Evolutionary conservation across 495 filamentous ascomycete genomes (phyloP), one percentile per base, ranked within the genome.

Genomic region (Penicillium crystallinum): DNA sequence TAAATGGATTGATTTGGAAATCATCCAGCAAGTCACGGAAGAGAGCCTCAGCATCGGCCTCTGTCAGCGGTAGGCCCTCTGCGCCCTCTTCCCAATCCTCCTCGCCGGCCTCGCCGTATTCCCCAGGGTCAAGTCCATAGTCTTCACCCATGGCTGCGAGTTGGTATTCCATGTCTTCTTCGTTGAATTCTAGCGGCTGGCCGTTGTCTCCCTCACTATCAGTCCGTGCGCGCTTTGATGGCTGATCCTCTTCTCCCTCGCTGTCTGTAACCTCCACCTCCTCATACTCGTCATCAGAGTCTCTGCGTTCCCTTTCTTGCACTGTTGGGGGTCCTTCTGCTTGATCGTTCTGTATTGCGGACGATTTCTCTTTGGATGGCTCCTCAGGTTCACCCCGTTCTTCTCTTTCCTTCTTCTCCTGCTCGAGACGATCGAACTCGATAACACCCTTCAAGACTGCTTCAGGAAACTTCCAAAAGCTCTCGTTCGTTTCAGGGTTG

Each of bases 101-200:
- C 15, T 80, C 76, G 18, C 82, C 79, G 3, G 76, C 79, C 38
- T 83, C 78, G 34, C 86, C 86, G 53, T 85, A 88, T 64, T 91
- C 88, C 12, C 76, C 82, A n/a, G 78, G 79, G 38, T 85, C 82
- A 11, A 84, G 71, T 1, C 80, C 87, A 56, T 92, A 89, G 9
- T 89, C 82, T 55, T 89, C 79, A 37, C 84, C 87, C 90, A 97
- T 95, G 9, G 84, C 83, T 12, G 86, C 87, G 8, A 98, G 76
- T 63, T 98, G 93, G 57, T 87, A 92, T 29, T 88, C 91, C 53
- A 98, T 92, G 63, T 98, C 95, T 37, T 92, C 91, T 64, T 97
- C 93, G 22, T 89, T 88, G 62, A 97, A 97, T 57, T 98, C 93
- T 35, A 95, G 64, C 0, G 88, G 85, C 21, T 80, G 75, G 21